Evolutionary conservation across 352 stramenopile species (phyloP), one percentile per base, ranked within the genome.

Genomic region (Chrysophaeum taylorii): DNA sequence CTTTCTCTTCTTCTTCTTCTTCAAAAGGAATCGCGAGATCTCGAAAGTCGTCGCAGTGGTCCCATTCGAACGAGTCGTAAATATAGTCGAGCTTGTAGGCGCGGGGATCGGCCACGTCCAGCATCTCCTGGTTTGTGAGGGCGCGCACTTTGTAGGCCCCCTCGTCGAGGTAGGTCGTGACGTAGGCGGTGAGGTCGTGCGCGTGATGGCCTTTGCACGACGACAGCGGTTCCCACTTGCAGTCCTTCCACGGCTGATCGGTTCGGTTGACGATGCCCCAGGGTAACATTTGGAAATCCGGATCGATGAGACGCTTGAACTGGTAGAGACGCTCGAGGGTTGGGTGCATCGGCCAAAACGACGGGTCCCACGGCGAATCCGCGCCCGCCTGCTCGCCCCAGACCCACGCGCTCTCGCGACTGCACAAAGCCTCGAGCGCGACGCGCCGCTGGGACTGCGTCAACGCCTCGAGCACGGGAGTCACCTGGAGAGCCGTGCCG

Each of bases 31-130:
- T n/a, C n/a, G n/a, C n/a, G n/a, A n/a, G n/a, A n/a, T n/a, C n/a
- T n/a, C n/a, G 41, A 21, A 54, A 7, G 45, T 4, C 45, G 23
- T 54, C 45, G 23, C 45, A 54, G 45, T 54, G 45, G 45, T 54
- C 45, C 45, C 5, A 25, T 7, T 14, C 45, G 45, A 54, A 54
- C 18, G 45, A 12, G 45, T 54, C 45, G 45, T 54, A 54, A 23
- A 54, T 54, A 25, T 54, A 54, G 45, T 54, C 45, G 45, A 54
- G 45, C 21, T 54, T 54, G 45, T 54, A 54, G 23, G n/a, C 45
- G 12, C 12, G 12, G 12, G 45, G 45, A 25, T 54, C 21, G 7
- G 23, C 12, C 12, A 25, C 45, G 45, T 4, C 45, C 18, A 29
- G 31, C 18, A 54, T 4, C 23, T 54, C 45, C 18, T 7, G 7